These are phyloP conservation scores for Phytophthora lateralis DNA, from an alignment of 352 stramenopile species.

Conservation along the genomic window DNA sequence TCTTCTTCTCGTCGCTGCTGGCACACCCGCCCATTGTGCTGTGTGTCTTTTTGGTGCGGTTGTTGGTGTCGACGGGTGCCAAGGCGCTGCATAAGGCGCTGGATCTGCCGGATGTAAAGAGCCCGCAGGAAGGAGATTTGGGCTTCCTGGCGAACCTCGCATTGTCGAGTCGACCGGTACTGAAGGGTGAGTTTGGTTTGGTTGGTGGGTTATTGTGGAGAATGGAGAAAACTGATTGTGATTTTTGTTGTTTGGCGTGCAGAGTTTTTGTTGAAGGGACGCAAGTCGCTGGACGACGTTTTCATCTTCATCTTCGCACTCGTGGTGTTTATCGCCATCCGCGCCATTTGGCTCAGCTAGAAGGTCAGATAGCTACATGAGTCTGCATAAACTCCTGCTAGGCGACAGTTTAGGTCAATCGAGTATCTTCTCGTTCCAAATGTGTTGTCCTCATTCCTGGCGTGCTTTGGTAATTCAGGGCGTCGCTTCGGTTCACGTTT, in stretches of 20 bases:
- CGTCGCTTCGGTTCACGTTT: conserved; percentile 11
- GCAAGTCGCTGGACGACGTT: conserved; percentile 75
- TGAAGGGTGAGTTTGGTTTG: conserved; percentile 57
- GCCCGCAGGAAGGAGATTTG: conserved; percentile 65
- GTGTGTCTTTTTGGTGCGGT: conserved; percentile 60
- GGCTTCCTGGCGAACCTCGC: conserved; percentile 68
- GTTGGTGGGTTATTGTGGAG: not conserved
- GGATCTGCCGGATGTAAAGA: conserved; percentile 66
- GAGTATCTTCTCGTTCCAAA: not conserved
- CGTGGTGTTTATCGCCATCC: conserved; percentile 51
- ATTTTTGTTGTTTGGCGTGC: conserved; percentile 6
- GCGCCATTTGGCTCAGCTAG: conserved; percentile 49
- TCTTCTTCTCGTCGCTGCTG: conserved; percentile 57
- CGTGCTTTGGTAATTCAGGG: not conserved
- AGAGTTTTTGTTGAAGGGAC: conserved; percentile 70
- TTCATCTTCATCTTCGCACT: conserved; percentile 80
- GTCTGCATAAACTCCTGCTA: conserved; percentile 1
- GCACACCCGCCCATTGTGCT: conserved; percentile 68
- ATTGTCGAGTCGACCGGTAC: conserved; percentile 56
- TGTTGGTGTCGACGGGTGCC: conserved; percentile 51
- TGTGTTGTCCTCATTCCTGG: not conserved
- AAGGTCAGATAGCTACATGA: conserved; percentile 8
- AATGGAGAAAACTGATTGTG: conserved; percentile 5
- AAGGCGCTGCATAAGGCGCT: conserved; percentile 46
- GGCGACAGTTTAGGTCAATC: conserved; percentile 17